phyloP scores from a whole-genome alignment of 2,329 filamentous ascomycete species.

The Pochonia chlamydosporia region DNA sequence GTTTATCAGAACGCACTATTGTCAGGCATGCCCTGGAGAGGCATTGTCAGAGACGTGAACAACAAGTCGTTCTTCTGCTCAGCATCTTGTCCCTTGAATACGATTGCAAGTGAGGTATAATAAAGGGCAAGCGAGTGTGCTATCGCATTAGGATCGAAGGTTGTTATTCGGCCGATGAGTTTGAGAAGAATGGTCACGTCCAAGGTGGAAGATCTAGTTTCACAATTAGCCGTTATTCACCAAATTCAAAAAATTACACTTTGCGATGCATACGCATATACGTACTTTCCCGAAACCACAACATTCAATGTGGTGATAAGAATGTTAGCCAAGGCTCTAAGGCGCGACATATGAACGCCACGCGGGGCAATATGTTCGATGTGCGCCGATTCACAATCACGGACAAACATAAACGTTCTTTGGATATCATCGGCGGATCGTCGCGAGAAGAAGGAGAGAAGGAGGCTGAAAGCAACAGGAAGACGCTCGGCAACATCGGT shows the following conservation, averaged over 20 bases:
- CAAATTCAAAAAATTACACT: too few species aligned
- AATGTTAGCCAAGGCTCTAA: conserved; percentile 29
- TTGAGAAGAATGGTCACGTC: conserved; percentile 25
- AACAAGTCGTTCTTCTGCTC: conserved; percentile 17
- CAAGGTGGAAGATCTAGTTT: not conserved
- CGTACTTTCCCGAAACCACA: conserved; percentile 18
- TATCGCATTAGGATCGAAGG: conserved; percentile 16
- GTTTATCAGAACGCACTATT: conserved; percentile 13
- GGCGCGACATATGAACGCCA: conserved; percentile 21
- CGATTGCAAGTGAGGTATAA: conserved; percentile 32
- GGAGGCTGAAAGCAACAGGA: conserved; percentile 37
- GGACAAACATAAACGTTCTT: conserved; percentile 39
- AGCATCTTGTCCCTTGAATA: conserved; percentile 23
- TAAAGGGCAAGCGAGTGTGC: conserved; percentile 25
- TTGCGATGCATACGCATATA: not conserved
- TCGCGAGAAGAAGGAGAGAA: conserved; percentile 45
- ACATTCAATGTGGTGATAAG: conserved; percentile 28
- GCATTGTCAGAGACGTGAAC: conserved; percentile 21
- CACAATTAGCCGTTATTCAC: not conserved
- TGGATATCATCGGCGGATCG: conserved; percentile 38
- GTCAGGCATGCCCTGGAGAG: conserved; percentile 16
- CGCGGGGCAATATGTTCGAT: conserved; percentile 29
- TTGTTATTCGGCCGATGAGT: conserved; percentile 26
- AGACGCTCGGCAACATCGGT: conserved; percentile 31
- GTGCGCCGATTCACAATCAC: conserved; percentile 33